These are phyloP conservation scores for Raddia guianensis DNA, from an alignment of 176 grass and related monocot species.

Conservation along the genomic window DNA sequence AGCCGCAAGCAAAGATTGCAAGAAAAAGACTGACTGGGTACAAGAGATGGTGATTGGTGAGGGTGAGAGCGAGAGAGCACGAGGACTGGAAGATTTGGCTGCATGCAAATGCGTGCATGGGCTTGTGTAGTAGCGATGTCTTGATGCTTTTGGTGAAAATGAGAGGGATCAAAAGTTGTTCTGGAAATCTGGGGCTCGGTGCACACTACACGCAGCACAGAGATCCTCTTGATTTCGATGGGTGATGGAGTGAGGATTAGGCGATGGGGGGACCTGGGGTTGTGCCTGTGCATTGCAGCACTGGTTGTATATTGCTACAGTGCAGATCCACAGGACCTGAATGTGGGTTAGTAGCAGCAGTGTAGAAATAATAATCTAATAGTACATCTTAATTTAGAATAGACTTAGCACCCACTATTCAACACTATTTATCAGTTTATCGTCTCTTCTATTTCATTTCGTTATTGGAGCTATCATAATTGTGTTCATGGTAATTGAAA, in stretches of 20 bases:
- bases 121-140: background rate
- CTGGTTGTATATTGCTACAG: background rate
- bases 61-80: background rate
- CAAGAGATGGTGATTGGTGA: constrained; percentile 10
- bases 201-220: constrained; percentile 34
- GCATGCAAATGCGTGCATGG: background rate
- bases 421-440: too few species aligned
- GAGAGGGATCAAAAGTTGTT: constrained; percentile 6
- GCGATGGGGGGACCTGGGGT: background rate
- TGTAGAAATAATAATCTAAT: too few species aligned
- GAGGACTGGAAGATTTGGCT: constrained; percentile 20
- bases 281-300: background rate
- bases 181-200: constrained; percentile 45
- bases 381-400: background rate
- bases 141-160: background rate
- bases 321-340: background rate
- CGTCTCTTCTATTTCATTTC: too few species aligned
- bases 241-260: background rate
- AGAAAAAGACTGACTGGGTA: constrained; percentile 12
- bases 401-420: too few species aligned
- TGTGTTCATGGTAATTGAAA: background rate
- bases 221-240: constrained; percentile 34
- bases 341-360: background rate
- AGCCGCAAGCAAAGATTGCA: background rate
- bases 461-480: background rate